Evolutionary conservation across 768 basidiomycete species (phyloP).

Genomic region (Clitopilus passeckerianus): DNA sequence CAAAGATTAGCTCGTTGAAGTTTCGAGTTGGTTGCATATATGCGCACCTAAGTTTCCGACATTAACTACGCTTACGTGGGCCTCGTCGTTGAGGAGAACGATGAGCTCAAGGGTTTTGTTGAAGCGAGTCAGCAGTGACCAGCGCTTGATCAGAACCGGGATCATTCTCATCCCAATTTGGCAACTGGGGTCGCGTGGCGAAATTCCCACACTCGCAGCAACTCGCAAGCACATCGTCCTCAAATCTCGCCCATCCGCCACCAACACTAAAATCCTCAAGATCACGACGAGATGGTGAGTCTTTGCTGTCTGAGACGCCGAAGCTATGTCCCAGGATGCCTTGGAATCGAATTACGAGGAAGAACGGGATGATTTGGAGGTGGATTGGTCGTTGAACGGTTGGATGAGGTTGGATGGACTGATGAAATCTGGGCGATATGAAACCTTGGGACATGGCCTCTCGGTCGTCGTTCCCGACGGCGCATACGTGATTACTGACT

Average conservation of each 20-base stretch:
- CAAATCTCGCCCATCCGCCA: conserved; percentile 13
- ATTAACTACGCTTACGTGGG: not conserved
- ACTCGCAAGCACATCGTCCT: not conserved
- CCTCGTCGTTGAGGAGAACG: not conserved
- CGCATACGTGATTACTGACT: conserved; percentile 15
- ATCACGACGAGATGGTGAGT: conserved; percentile 43
- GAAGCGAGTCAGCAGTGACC: not conserved
- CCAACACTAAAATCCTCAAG: conserved; percentile 26
- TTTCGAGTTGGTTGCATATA: not conserved
- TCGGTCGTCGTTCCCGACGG: not conserved
- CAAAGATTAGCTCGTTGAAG: no score
- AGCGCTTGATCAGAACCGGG: not conserved
- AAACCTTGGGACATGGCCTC: conserved; percentile 1
- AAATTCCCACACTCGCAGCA: not conserved
- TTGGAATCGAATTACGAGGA: conserved; percentile 3
- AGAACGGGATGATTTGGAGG: conserved; percentile 11
- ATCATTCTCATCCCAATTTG: not conserved
- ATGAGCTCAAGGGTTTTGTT: not conserved
- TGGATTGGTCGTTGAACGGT: conserved; percentile 10
- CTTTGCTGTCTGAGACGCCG: conserved; percentile 12
- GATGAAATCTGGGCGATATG: conserved; percentile 17
- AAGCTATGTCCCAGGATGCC: conserved; percentile 4
- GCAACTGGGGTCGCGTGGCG: not conserved
- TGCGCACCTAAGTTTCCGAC: not conserved
- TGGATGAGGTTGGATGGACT: conserved; percentile 13